Evolutionary conservation across 106 monocot genomes (phyloP), one percentile per base, ranked within the genome.

Genomic region (Dioscorea alata): DNA sequence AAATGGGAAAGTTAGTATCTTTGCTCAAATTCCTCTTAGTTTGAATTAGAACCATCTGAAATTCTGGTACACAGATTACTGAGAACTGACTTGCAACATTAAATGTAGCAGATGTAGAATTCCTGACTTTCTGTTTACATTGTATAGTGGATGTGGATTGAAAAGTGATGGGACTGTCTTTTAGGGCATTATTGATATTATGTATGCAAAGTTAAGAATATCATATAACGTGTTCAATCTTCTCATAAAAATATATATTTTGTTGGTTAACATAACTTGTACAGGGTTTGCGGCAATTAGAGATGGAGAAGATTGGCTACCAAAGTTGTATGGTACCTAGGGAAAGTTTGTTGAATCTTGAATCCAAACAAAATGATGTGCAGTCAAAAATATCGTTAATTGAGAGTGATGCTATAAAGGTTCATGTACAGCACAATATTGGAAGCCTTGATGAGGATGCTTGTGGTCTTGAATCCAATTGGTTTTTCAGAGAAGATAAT

Each of bases 261-360:
- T 8, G 23, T 61, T 16, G 14, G 4, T 13, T 24, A 49, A 13
- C 28, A 5, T 31, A 50, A 71, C 13, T 59, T 73, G 16, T 50
- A 7, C 74, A 84, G 84, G 76, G 76, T 62, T 54, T 76, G 32
- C 66, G 66, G 67, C 54, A 12, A 49, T 57, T 71, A 25, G 53
- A 33, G 42, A 51, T 68, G 21, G 65, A 74, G 59, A 64, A 71
- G 34, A 62, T 48, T 63, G 23, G 56, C 63, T 50, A 33, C 63
- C 60, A 42, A 33, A 57, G 20, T 10, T 49, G 28, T 23, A 7
- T 50, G 23, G 31, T 33, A 65, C 35, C 22, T 25, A 15, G 63
- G 56, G 34, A 32, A 59, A 16, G 14, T 28, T 59, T 63, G 18
- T 20, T 20, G 33, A 65, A 60, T 63, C 57, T 67, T 68, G 67